phyloP scores from a whole-genome alignment of 2,329 filamentous ascomycete species.

The Aspergillus sp. region DNA sequence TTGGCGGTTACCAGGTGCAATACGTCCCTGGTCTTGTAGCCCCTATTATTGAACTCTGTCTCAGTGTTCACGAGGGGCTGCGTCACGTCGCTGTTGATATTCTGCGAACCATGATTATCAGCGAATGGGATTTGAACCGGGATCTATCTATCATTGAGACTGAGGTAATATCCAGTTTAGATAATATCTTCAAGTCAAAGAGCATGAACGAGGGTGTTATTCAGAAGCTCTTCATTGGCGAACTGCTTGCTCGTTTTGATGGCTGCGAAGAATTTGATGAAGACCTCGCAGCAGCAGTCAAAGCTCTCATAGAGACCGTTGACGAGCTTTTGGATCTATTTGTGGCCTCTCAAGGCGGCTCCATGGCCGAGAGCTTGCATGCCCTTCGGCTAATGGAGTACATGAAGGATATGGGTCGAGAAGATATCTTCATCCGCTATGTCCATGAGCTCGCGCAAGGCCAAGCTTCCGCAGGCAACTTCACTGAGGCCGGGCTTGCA shows the following conservation, averaged over 20 bases:
- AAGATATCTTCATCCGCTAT: conserved; percentile 94
- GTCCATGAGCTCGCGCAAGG: conserved; percentile 85
- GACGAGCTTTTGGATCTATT: conserved; percentile 90
- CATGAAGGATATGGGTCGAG: conserved; percentile 92
- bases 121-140: conserved; percentile 94
- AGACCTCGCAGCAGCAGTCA: conserved; percentile 71
- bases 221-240: conserved; percentile 88
- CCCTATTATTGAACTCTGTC: conserved; percentile 87
- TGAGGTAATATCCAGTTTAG: conserved; percentile 93
- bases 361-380: conserved; percentile 76
- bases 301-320: conserved; percentile 76
- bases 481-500: conserved; percentile 84
- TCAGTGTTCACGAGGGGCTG: conserved; percentile 91
- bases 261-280: conserved; percentile 69
- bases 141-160: conserved; percentile 89
- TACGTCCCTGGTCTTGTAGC: conserved; percentile 91
- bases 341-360: conserved; percentile 81
- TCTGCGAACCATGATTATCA: conserved; percentile 95
- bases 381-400: conserved; percentile 93
- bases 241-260: conserved; percentile 79
- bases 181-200: conserved; percentile 85
- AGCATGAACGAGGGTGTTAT: conserved; percentile 82
- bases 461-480: conserved; percentile 73
- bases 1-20: conserved; percentile 97
- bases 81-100: conserved; percentile 89